Base-by-base conservation (phyloP, 345 rosid genomes). In the Ceriops tagal region DNA sequence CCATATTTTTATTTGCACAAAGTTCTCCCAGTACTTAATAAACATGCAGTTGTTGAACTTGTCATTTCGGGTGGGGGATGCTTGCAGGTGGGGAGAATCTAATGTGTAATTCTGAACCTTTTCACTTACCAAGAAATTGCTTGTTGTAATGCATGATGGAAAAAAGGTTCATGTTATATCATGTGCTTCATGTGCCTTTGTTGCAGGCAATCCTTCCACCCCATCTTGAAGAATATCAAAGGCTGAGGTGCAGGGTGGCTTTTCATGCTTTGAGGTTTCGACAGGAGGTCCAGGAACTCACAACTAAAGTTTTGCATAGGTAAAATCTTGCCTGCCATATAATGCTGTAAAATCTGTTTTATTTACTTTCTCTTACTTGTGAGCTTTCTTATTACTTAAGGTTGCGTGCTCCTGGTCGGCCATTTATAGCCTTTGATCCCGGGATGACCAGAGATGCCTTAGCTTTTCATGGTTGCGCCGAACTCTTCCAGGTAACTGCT, bases 401-500 rank as follows among this genome's bases (percentile, higher is more conserved):
- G 83, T 82, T 95, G 58, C 81, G 86, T 56, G 92, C 99, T 75
- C 83, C 88, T 74, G 96, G 96, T 31, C 74, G 87, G 51, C 99
- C 96, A 53, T 91, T 86, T 79, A 87, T 95, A 78, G 99, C 93
- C n/a, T 95, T 77, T 79, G 96, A 95, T 84, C 97, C 97, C 53
- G 99, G 92, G 63, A 83, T 95, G 99, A 89, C 93, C 16, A 84
- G 97, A 80, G 99, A 95, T 78, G 93, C 96, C 68, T 85, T 95
- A 71, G 99, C 99, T 21, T 95, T 85, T 77, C 80, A 91, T 76
- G 97, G 99, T 64, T 95, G 97, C 78, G 91, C 97, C 55, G 99
- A 95, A 81, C 88, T 95, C 58, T 95, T 95, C 90, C 99, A 95
- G 99, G 99, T 95, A 89, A 79, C 74, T 73, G 47, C 68, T 72